Evolutionary conservation across 148 eudicot species (phyloP).

Genomic region (Rhododendron kiyosumense): DNA sequence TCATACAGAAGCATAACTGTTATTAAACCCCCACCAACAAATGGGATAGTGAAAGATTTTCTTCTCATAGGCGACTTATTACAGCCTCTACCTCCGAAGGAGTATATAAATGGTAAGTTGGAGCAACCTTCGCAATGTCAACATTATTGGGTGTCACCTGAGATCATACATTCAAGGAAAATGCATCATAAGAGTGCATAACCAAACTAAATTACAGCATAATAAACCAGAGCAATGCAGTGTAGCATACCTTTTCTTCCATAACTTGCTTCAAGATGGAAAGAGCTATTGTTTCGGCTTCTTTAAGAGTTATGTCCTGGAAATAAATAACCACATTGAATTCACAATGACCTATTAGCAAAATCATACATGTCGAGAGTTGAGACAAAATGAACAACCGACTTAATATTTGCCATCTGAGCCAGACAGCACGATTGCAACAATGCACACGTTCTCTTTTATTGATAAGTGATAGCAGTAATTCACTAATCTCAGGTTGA

Average conservation of each 20-base stretch:
- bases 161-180: not conserved
- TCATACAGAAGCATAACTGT: not conserved
- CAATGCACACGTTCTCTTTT: not conserved
- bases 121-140: conserved; percentile 93
- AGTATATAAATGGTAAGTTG: conserved; percentile 83
- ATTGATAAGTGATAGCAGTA: not conserved
- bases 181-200: not conserved
- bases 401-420: not conserved
- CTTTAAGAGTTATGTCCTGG: conserved; percentile 77
- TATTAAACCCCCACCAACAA: not conserved
- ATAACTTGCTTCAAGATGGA: conserved; percentile 97
- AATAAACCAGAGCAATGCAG: conserved; percentile 1
- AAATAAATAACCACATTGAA: not conserved
- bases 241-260: conserved; percentile 82
- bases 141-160: conserved; percentile 98
- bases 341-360: not conserved
- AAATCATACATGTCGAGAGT: not conserved
- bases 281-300: conserved; percentile 95
- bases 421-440: not conserved
- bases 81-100: conserved; percentile 95
- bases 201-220: not conserved
- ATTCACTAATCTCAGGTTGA: not conserved
- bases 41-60: not conserved
- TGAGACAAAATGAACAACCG: not conserved
- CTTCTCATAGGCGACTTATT: conserved; percentile 67